A percentile compares a stretch with the other conserved stretches of the same genome.
Evolutionary conservation across 495 filamentous ascomycete species (phyloP).

Genomic region (Penicillium robsamsonii): DNA sequence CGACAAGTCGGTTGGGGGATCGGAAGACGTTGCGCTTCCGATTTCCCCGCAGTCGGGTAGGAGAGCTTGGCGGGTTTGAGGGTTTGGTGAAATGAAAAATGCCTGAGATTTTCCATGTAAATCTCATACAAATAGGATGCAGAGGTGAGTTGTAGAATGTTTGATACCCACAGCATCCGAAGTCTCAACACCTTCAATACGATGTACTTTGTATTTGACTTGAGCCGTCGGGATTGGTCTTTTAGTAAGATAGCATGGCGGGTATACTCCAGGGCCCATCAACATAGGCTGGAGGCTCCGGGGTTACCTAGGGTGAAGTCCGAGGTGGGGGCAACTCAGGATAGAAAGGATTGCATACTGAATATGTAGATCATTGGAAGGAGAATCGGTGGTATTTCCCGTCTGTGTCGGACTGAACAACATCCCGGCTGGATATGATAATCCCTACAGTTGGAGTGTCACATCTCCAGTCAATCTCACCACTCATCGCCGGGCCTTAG

Average conservation of each 20-base stretch:
- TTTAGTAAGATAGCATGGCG: not conserved
- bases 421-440: not conserved
- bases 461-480: not conserved
- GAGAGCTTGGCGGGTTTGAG: not conserved
- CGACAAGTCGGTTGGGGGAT: constrained; percentile 17
- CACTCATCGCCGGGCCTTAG: constrained; percentile 32
- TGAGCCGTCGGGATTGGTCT: not conserved
- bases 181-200: not conserved
- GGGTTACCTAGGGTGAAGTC: not conserved
- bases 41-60: constrained; percentile 19
- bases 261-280: not conserved
- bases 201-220: not conserved
- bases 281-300: not conserved
- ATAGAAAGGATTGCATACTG: not conserved
- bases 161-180: too few relatives aligned
- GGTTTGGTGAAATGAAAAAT: too few relatives aligned
- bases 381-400: not conserved
- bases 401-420: not conserved
- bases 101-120: too few relatives aligned
- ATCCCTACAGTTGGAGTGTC: not conserved
- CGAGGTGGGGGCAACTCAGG: not conserved
- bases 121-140: too few relatives aligned
- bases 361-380: not conserved
- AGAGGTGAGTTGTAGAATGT: not conserved
- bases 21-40: constrained; percentile 16